Percentiles rank a stretch among this genome's conserved stretches.
phyloP scores from a whole-genome alignment of 495 filamentous ascomycete genomes.

The Penicillium odoratum region DNA sequence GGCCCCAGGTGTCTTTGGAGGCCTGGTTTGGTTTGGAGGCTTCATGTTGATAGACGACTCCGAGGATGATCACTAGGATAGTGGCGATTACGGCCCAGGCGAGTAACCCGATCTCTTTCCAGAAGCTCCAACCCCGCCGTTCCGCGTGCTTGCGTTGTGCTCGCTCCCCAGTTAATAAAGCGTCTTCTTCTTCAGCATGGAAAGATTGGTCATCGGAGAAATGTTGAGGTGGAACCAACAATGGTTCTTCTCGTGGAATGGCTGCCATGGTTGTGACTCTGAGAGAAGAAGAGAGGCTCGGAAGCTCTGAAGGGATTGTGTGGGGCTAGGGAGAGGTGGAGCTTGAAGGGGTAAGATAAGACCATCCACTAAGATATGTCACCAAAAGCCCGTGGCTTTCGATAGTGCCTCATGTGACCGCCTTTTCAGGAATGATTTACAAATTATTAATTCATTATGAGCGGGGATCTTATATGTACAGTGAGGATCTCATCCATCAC shows the following conservation, averaged over 20 bases:
- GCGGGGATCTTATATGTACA: neutral
- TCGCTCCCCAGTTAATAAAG: constrained; percentile 60
- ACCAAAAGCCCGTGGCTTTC: neutral
- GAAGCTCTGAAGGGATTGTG: neutral
- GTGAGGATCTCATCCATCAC: neutral
- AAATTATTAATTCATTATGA: neutral
- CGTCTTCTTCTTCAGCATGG: constrained; percentile 61
- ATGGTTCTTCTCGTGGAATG: constrained; percentile 40
- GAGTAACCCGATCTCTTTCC: constrained; percentile 73
- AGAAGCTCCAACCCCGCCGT: constrained; percentile 51
- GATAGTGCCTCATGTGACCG: neutral
- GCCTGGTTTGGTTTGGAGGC: constrained; percentile 25
- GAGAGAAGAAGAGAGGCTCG: constrained; percentile 1
- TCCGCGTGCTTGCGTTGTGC: constrained; percentile 28
- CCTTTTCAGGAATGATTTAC: neutral
- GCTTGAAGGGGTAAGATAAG: constrained; percentile 1
- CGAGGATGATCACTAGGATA: constrained; percentile 69
- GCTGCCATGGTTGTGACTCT: constrained; percentile 32
- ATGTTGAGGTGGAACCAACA: constrained; percentile 38
- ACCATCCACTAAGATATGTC: neutral
- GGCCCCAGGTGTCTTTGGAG: constrained; percentile 33
- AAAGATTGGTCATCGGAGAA: constrained; percentile 43
- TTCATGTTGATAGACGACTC: constrained; percentile 71
- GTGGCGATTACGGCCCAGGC: constrained; percentile 90
- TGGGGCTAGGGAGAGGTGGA: constrained; percentile 5